Base-by-base conservation (phyloP, 2,329 filamentous ascomycete species). In the Fonsecaea pedrosoi region DNA sequence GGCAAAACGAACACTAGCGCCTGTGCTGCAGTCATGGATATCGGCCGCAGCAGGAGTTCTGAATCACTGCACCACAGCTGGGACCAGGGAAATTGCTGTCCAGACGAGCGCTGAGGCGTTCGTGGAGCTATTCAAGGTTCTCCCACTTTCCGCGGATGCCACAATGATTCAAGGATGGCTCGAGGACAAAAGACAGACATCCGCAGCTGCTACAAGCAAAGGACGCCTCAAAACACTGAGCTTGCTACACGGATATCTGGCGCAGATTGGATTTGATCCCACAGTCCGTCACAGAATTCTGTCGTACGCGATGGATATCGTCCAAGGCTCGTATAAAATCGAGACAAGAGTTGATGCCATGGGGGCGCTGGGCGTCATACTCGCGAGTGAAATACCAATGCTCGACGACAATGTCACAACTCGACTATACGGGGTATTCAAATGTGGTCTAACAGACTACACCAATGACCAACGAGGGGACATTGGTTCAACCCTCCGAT, bases 391-490 rank as follows among this genome's bases (percentile, higher is more conserved):
- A 8, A 45, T 55, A 38, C 15, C 30, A 10, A 5, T 38, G 21
- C 21, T 13, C 6, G 35, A n/a, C n/a, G 21, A 54, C 40, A 58
- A 62, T 48, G 18, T 34, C 13, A 50, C 18, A 2, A 61, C 21
- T 13, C 50, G n/a, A 72, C 18, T 71, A 25, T 37, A 55, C 25
- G 69, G 69, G 7, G 73, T 76, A 60, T 71, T 82, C 30, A 64
- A 77, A 2, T 63, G 64, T 1, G 81, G 81, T 42, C 79, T 99
- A 34, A 90, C 94, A 71, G 94, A 99, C 76, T 98, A 98, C 75
- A 96, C 92, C 0, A 94, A 92, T 3, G 94, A 92, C 71, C 89
- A 94, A 13, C 85, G 93, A 64, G 95, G 95, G 15, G 95, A 99
- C 74, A 86, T 98, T 57, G 95, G 95, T 4, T 96, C 94, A 0